Base-by-base conservation (phyloP, 345 rosid genomes). In the Noccaea caerulescens region DNA sequence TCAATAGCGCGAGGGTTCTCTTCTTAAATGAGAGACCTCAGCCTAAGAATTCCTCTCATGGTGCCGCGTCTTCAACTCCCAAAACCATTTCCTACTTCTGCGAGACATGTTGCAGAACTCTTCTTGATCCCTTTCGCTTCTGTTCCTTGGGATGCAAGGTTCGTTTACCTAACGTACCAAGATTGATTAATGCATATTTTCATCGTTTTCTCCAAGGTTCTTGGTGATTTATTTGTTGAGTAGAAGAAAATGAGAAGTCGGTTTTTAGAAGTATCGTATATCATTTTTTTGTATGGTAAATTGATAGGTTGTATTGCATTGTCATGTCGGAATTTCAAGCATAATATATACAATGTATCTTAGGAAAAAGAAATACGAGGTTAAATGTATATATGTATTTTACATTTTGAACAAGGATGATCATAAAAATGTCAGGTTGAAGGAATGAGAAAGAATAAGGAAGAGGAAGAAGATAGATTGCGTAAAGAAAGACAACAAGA, bases 131-230 rank as follows among this genome's bases (percentile, higher is more conserved):
- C 2, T 86, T 88, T 74, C 92, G 95, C 49, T 92, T 92, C 79
- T 92, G 98, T 68, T 92, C 98, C 43, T 79, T 92, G 85, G 98
- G 98, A 44, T 92, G 98, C 59, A 92, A 92, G 98, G 98, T 85
- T 4, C 77, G 80, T 72, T 63, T 1, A 14, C 37, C 36, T 63
- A 20, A 20, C 2, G 23, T 20, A 20, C 23, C 23, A 20, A 20
- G 23, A 20, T 1, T 20, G 23, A 20, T 20, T 20, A 20, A 20
- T 65, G 38, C 6, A 49, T 63, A 16, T 34, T 32, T 61, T 46
- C 20, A 63, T 34, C 18, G 11, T 36, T 16, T 16, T 16, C 18
- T 16, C 18, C 18, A 16, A 16, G 18, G 18, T 16, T 16, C n/a
- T 56, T 53, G 42, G 4, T 20, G 13, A 38, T n/a, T 8, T 51